Evolutionary conservation across 805 yeast genomes (phyloP).

Genomic region (Myxozyma melibiosi): DNA sequence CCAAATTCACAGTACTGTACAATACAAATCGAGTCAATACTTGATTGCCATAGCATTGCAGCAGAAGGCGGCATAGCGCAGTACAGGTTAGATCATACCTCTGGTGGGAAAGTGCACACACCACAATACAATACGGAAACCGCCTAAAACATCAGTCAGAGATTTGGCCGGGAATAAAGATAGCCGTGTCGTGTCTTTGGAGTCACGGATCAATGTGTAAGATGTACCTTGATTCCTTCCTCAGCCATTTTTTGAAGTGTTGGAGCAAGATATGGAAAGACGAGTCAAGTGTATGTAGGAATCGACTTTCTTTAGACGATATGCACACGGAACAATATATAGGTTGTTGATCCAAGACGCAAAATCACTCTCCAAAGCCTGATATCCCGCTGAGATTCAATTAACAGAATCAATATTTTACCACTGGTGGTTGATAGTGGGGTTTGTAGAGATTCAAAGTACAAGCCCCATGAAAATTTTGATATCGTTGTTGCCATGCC

Average conservation of each 20-base stretch:
- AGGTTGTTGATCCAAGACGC: too few relatives aligned
- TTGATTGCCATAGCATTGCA: background rate
- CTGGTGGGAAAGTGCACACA: slow-evolving; percentile 37
- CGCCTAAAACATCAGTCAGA: slow-evolving; percentile 3
- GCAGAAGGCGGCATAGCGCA: background rate
- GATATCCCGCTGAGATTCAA: too few relatives aligned
- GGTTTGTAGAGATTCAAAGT: background rate
- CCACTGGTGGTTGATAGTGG: too few relatives aligned
- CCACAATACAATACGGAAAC: slow-evolving; percentile 33
- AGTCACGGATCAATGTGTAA: background rate
- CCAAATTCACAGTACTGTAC: slow-evolving; percentile 84
- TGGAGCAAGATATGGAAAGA: too few relatives aligned
- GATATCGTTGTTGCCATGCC: background rate
- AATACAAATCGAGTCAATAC: background rate
- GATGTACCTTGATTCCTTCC: slow-evolving; percentile 11
- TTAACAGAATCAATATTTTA: too few relatives aligned
- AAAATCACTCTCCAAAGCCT: too few relatives aligned
- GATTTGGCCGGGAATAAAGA: too few relatives aligned
- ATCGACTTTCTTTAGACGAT: too few relatives aligned
- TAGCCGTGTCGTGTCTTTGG: background rate
- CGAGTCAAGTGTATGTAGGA: too few relatives aligned
- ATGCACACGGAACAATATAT: too few relatives aligned
- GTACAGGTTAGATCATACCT: slow-evolving; percentile 14
- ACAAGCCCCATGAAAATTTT: background rate
- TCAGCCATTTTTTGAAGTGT: slow-evolving; percentile 10